phyloP scores from a whole-genome alignment of 78 protist genomes.

The Diacronema lutheri region DNA sequence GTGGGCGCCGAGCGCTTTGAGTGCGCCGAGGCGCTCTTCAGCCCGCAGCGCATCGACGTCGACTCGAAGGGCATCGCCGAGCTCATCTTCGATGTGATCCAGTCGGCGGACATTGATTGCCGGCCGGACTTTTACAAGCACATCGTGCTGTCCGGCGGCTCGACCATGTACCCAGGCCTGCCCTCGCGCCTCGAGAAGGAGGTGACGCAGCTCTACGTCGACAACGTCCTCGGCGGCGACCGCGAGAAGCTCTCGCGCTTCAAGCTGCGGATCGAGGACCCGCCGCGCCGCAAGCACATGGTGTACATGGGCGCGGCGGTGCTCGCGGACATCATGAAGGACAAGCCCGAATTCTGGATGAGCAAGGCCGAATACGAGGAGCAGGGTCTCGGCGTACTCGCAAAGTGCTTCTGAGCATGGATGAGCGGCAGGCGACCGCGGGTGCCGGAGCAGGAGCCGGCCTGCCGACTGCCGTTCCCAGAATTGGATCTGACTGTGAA shows the following conservation, averaged over 20 bases:
- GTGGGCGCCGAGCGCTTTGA: constrained; percentile 94
- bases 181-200: constrained; percentile 92
- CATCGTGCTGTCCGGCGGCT: constrained; percentile 93
- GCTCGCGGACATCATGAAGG: constrained; percentile 95
- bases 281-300: constrained; percentile 98
- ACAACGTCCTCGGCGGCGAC: constrained; percentile 81
- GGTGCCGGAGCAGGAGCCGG: no score
- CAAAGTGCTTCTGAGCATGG: no score
- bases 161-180: constrained; percentile 96
- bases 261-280: constrained; percentile 92
- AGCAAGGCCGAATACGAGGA: constrained; percentile 15
- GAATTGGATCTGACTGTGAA: no score
- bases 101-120: constrained; percentile 88
- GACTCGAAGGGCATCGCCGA: constrained; percentile 90
- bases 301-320: constrained; percentile 98
- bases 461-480: no score
- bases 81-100: constrained; percentile 83
- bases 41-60: constrained; percentile 88
- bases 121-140: constrained; percentile 92
- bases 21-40: constrained; percentile 98
- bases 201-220: constrained; percentile 81
- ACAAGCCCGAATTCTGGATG: constrained; percentile 39
- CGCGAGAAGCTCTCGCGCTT: constrained; percentile 29
- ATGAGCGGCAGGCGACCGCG: no score
- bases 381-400: background rate